Percentiles rank a stretch among this genome's conserved stretches.
These are phyloP conservation scores for Pichia sp. DNA, from an alignment of 1,139 yeast species.

Conservation along the genomic window DNA sequence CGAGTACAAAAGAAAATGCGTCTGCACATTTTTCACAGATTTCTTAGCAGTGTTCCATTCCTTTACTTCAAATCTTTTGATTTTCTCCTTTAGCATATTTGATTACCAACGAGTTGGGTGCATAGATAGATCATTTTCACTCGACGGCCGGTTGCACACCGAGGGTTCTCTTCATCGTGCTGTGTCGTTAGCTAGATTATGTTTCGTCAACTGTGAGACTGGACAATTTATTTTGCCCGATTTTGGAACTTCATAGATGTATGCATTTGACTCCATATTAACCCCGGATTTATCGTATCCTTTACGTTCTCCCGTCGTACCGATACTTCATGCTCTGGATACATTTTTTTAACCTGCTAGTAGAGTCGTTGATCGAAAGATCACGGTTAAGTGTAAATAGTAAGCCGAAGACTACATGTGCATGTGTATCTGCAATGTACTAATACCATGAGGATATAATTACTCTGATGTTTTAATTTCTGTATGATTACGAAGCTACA, in stretches of 20 bases:
- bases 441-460: too few relatives aligned
- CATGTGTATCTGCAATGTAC: too few relatives aligned
- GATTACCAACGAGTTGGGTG: constrained; percentile 21
- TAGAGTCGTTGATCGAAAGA: too few relatives aligned
- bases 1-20: too few relatives aligned
- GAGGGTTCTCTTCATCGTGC: constrained; percentile 6
- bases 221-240: not conserved
- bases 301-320: constrained; percentile 5
- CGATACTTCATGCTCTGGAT: constrained; percentile 33
- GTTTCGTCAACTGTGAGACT: not conserved
- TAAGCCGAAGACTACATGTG: too few relatives aligned
- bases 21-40: too few relatives aligned
- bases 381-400: too few relatives aligned
- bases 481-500: too few relatives aligned
- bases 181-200: constrained; percentile 2
- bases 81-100: constrained; percentile 22
- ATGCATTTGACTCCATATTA: constrained; percentile 18
- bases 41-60: too few relatives aligned
- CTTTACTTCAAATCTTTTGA: not conserved
- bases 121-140: not conserved
- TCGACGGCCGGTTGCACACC: constrained; percentile 2
- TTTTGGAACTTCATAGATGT: not conserved
- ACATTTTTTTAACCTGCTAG: constrained; percentile 11
- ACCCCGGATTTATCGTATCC: constrained; percentile 31
- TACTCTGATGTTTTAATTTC: too few relatives aligned